Evolutionary conservation across 208 protist species (phyloP), one percentile per base, ranked within the genome.

Genomic region (Trypanosoma theileri): DNA sequence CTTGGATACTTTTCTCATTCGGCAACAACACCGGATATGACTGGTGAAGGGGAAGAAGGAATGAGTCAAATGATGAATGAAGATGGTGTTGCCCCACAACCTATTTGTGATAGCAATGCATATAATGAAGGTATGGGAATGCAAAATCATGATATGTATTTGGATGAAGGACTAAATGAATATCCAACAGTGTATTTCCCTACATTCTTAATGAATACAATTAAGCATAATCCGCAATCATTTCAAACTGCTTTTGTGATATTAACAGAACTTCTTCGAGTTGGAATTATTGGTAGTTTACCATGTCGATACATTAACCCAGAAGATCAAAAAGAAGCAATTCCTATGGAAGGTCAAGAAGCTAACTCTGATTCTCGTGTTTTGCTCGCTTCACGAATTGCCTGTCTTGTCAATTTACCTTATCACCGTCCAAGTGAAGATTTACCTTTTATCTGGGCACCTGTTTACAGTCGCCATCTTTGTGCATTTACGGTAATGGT

Each of bases 1-100:
- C 77, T 97, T 19, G 92, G 92, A 6, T 97, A 97, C 77, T 95
- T 95, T 73, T 87, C 89, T 4, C 91, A 94, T 57, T 66, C 75
- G 22, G 68, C 75, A 16, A 42, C 63, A 8, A 19, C 53, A 45
- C 24, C 19, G 21, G 75, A 80, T 19, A 64, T 64, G 42, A 67
- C 42, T 24, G 71, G 64, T 16, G 72, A 81, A 10, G 51, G 35
- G 12, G 71, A 66, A 21, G 72, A 81, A 10, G 51, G 35, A 13
- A 48, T 16, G 14, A 59, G 61, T 28, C 61, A 60, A 26, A 48
- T 55, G 51, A 41, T 52, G 16, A 40, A 26, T 21, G 44, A 35
- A 35, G 28, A 35, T 35, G 28, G 1, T 35, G 28, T 1, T 35
- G 28, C 28, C 28, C 28, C 28, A 35, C 28, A 35, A 35, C 28